Evolutionary conservation across 495 filamentous ascomycete genomes (phyloP).

Genomic region (Annulohypoxylon maeteangense): DNA sequence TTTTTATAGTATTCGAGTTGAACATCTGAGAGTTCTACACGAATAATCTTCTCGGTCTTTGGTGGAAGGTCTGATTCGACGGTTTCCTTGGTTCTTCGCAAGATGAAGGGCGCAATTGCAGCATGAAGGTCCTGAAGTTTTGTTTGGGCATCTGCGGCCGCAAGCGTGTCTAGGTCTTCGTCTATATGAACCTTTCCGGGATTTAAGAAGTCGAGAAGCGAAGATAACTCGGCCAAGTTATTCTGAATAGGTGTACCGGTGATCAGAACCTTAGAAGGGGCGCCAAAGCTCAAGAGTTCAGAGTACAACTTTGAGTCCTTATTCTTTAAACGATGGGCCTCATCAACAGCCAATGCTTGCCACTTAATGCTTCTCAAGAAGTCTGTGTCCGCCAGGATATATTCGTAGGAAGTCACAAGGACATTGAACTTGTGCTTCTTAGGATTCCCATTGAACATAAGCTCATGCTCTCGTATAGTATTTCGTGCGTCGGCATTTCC

Average conservation of each 20-base stretch:
- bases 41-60: slow-evolving; percentile 98
- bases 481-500: slow-evolving; percentile 83
- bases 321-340: slow-evolving; percentile 97
- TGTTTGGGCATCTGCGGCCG: slow-evolving; percentile 53
- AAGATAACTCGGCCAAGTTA: slow-evolving; percentile 88
- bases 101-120: slow-evolving; percentile 87
- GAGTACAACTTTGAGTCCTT: slow-evolving; percentile 90
- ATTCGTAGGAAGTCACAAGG: slow-evolving; percentile 95
- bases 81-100: slow-evolving; percentile 96
- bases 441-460: slow-evolving; percentile 83
- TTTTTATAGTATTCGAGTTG: slow-evolving; percentile 99
- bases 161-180: slow-evolving; percentile 78
- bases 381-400: slow-evolving; percentile 80
- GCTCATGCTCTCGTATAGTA: slow-evolving; percentile 87
- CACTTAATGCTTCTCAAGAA: slow-evolving; percentile 90
- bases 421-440: slow-evolving; percentile 94
- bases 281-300: slow-evolving; percentile 84
- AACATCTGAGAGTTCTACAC: slow-evolving; percentile 93
- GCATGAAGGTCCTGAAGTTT: slow-evolving; percentile 72
- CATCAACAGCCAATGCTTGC: slow-evolving; percentile 96
- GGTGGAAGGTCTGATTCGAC: slow-evolving; percentile 95
- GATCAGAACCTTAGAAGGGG: slow-evolving; percentile 87
- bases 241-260: slow-evolving; percentile 99
- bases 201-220: slow-evolving; percentile 94
- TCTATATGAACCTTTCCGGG: slow-evolving; percentile 88